Evolutionary conservation across 208 protist genomes (phyloP).

Genomic region (Herpetomonas tarakana): DNA sequence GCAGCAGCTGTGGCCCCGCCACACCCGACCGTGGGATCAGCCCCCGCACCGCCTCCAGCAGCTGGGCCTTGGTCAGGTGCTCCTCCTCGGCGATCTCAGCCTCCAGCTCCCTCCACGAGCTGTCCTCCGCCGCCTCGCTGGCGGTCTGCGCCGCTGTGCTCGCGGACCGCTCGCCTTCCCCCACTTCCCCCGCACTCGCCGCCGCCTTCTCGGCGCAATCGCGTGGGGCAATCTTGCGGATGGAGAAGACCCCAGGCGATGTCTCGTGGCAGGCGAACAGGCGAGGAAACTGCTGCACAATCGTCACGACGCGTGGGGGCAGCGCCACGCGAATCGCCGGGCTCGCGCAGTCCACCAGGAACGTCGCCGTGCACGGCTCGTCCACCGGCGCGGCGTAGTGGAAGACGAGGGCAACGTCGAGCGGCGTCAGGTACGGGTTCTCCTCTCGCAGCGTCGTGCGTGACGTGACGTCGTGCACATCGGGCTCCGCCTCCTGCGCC

Average conservation of each 20-base stretch:
- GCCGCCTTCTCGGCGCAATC: background rate
- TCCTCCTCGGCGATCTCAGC: constrained; percentile 35
- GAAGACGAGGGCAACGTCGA: constrained; percentile 71
- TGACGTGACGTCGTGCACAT: constrained; percentile 35
- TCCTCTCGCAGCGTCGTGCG: constrained; percentile 43
- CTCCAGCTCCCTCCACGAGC: constrained; percentile 41
- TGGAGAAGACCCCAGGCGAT: constrained; percentile 64
- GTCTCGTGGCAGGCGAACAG: constrained; percentile 76
- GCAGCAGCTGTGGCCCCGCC: constrained; percentile 56
- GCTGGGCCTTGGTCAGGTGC: constrained; percentile 26
- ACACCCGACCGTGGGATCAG: constrained; percentile 65
- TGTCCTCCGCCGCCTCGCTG: constrained; percentile 18
- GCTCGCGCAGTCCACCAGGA: constrained; percentile 67
- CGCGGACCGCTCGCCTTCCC: background rate
- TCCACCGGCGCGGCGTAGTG: constrained; percentile 67
- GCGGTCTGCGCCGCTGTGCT: background rate
- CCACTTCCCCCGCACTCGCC: background rate
- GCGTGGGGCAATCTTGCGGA: constrained; percentile 42
- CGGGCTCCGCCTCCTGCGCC: constrained; percentile 38
- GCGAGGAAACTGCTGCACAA: constrained; percentile 69
- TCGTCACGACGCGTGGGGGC: constrained; percentile 60
- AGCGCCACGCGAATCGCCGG: constrained; percentile 75
- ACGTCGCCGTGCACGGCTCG: constrained; percentile 54
- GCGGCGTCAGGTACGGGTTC: constrained; percentile 69
- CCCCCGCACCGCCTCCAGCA: constrained; percentile 33